These are phyloP conservation scores for Tuber brumale DNA, from an alignment of 495 filamentous ascomycete species.

Conservation along the genomic window DNA sequence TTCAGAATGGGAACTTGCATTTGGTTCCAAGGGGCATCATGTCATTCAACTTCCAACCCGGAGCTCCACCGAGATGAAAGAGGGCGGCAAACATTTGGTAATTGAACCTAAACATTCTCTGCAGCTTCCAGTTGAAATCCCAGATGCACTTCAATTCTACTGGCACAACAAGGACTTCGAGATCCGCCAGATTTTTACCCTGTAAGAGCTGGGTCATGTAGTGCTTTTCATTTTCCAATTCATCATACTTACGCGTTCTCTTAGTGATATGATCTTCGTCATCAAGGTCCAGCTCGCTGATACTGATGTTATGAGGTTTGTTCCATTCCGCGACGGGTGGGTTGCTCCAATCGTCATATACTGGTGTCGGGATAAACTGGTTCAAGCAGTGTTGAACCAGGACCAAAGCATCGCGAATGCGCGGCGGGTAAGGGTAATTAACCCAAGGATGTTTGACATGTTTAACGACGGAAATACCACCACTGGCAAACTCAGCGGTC, in stretches of 20 bases:
- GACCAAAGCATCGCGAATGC: background rate
- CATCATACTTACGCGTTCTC: background rate
- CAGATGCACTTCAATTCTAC: slow-evolving; percentile 24
- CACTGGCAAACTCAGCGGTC: background rate
- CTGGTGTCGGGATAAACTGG: slow-evolving; percentile 21
- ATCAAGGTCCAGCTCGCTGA: background rate
- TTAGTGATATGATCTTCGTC: background rate
- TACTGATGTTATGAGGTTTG: background rate
- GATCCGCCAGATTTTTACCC: slow-evolving; percentile 15
- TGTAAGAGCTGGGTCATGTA: slow-evolving; percentile 5
- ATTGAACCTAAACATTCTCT: slow-evolving; percentile 27
- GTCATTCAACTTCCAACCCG: background rate
- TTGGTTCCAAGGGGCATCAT: background rate
- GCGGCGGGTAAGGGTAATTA: background rate
- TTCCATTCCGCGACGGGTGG: background rate
- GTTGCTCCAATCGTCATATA: slow-evolving; percentile 32
- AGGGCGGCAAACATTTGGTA: slow-evolving; percentile 16
- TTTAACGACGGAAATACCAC: background rate
- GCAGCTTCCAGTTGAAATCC: slow-evolving; percentile 22
- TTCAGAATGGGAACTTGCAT: background rate
- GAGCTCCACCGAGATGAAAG: background rate
- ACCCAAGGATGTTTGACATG: background rate
- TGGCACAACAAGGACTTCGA: slow-evolving; percentile 22
- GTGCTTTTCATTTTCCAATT: background rate
- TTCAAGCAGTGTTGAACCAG: slow-evolving; percentile 11